phyloP scores from a whole-genome alignment of 2,329 filamentous ascomycete species.

The Ophiocordyceps camponoti-saundersi region DNA sequence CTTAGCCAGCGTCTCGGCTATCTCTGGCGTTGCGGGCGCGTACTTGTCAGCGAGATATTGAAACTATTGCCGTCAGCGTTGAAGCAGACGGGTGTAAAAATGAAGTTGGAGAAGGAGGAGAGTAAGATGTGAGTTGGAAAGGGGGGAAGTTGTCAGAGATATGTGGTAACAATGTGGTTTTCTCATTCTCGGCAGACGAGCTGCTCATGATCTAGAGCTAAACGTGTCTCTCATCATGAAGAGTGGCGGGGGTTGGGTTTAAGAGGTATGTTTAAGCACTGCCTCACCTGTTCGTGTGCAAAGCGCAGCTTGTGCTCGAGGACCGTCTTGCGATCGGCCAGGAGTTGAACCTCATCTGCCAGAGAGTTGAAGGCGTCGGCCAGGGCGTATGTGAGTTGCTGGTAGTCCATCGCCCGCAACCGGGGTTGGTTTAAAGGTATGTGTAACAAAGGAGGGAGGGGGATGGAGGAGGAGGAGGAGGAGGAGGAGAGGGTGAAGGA shows the following conservation, averaged over 20 bases:
- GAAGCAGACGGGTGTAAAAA: not conserved
- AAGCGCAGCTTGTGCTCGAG: constrained; percentile 50
- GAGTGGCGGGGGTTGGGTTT: constrained; percentile 1
- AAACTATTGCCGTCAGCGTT: constrained; percentile 25
- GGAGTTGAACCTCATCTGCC: constrained; percentile 45
- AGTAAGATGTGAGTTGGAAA: constrained; percentile 2
- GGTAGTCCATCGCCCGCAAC: constrained; percentile 17
- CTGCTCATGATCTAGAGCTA: constrained; percentile 80
- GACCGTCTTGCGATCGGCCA: constrained; percentile 47
- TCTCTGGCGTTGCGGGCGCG: constrained; percentile 46
- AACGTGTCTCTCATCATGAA: constrained; percentile 25
- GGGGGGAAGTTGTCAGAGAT: constrained; percentile 3
- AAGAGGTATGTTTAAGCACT: not conserved
- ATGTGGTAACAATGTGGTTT: constrained; percentile 10
- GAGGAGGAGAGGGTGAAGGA: not conserved
- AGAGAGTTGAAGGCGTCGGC: constrained; percentile 48
- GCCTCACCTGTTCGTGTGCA: constrained; percentile 47
- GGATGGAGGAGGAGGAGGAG: constrained; percentile 3
- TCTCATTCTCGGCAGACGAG: constrained; percentile 42
- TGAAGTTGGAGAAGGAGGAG: not conserved
- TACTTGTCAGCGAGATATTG: constrained; percentile 51
- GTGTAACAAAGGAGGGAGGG: constrained; percentile 4
- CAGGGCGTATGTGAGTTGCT: constrained; percentile 34
- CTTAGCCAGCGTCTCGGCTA: constrained; percentile 48
- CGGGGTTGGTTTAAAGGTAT: constrained; percentile 3